Base-by-base conservation (phyloP, 2,329 filamentous ascomycete species). In the Claviceps cyperi region DNA sequence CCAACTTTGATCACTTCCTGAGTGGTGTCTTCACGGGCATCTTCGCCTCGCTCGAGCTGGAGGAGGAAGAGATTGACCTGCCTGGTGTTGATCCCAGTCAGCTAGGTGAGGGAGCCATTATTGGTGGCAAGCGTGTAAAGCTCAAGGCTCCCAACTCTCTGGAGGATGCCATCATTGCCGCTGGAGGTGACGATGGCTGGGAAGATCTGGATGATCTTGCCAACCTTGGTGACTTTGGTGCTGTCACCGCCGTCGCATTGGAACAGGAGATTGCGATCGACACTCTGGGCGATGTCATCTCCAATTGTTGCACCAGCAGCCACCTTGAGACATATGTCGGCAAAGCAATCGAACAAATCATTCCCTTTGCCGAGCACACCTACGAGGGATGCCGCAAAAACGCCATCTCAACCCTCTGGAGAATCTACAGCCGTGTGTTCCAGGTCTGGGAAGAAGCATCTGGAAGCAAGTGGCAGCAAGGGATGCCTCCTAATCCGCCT, bases 261-360 rank as follows among this genome's bases (percentile, higher is more conserved):
- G 92, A 97, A 75, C 96, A 97, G 70, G 92, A 98, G 69, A 94
- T 97, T 59, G 91, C 92, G 38, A 81, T 95, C 43, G 92, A 98
- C 66, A 90, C 96, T 5, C 78, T 96, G 37, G 92, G 90, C 56
- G 92, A 98, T 62, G 81, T 98, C 54, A 83, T 97, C 60, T 84
- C 86, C 45, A 83, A 94, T 71, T 87, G 87, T 46, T 89, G 87
- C 66, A 78, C 79, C 61, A 78, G 84, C 57, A 88, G 80, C 64
- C 76, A 77, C 58, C 70, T 79, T 51, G 69, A 94, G 57, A 82
- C 86, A 5, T 95, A 91, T 66, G 85, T 96, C 54, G 83, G 95
- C 71, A 85, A 87, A 73, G 88, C 88, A 7, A 80, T 98, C 54
- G 84, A 88, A 67, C 81, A 81, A 56, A 78, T 94, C 32, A 74